Base-by-base conservation (phyloP, 805 yeast genomes). In the Martiniozyma abietophila region DNA sequence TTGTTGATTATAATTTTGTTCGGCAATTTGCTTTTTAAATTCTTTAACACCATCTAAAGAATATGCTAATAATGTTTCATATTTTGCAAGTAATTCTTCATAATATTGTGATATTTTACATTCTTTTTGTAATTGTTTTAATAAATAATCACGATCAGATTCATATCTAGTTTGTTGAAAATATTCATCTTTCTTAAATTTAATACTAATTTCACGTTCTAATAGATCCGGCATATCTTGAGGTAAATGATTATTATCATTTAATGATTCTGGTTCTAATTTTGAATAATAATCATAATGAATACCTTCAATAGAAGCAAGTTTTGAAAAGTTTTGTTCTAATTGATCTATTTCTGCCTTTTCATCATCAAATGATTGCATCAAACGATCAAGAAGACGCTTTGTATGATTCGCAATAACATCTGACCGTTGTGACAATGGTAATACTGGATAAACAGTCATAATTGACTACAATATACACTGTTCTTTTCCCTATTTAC, bases 341-440 rank as follows among this genome's bases (percentile, higher is more conserved):
- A 52, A 34, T 2, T 16, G 18, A 6, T 47, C 54, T 9, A 44
- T 43, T 19, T 48, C 53, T 6, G 31, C 35, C 23, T 51, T 44
- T 31, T 56, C 56, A 26, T 53, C 61, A 20, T 48, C 50, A 14
- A 56, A 27, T 8, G 49, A 51, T 8, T 51, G 46, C 8, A 55
- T 33, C n/a, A 56, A 37, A 15, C 53, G 34, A 29, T 54, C 49
- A 14, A 55, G 32, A n/a, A 56, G 29, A 7, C 37, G 40, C 26
- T 44, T 49, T 2, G 49, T 36, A 16, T 28, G 17, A n/a, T 22
- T 25, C n/a, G 25, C 19, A 22, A 33, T 24, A 4, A 33, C n/a
- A 7, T 27, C 24, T 18, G 31, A 16, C 8, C 18, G 22, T 2
- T 33, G 24, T 15, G 27, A 31, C n/a, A 27, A 8, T 4, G 36